phyloP scores from a whole-genome alignment of 768 basidiomycete species.

The Rhizopogon vesiculosus region DNA sequence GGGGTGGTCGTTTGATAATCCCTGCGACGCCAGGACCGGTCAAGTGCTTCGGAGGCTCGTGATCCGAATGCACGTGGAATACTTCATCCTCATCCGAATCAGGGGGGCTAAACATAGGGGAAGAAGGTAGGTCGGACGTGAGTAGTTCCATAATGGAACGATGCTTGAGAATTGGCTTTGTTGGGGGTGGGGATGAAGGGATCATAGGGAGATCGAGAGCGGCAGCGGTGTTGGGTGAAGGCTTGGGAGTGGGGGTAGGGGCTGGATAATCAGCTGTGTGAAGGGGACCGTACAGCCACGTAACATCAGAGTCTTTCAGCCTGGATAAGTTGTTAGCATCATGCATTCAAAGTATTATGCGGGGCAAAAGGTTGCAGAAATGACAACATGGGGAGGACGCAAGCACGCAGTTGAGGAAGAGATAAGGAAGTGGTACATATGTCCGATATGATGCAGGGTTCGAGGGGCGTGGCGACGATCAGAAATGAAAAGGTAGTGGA shows the following conservation, averaged over 20 bases:
- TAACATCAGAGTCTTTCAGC: slow-evolving; percentile 99
- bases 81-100: slow-evolving; percentile 48
- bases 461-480: slow-evolving; percentile 2
- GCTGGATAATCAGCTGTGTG: slow-evolving; percentile 90
- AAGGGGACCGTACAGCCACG: slow-evolving; percentile 96
- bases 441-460: neutral
- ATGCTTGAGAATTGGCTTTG: slow-evolving; percentile 94
- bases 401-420: neutral
- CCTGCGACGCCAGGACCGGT: neutral
- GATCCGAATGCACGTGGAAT: slow-evolving; percentile 14
- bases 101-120: slow-evolving; percentile 56
- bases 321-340: slow-evolving; percentile 37
- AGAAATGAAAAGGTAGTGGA: neutral
- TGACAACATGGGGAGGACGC: slow-evolving; percentile 5
- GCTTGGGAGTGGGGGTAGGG: slow-evolving; percentile 54
- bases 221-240: slow-evolving; percentile 32
- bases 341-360: no score
- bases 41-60: slow-evolving; percentile 7
- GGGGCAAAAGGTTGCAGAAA: neutral
- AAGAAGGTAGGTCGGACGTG: slow-evolving; percentile 61
- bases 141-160: slow-evolving; percentile 90
- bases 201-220: slow-evolving; percentile 31
- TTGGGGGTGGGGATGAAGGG: slow-evolving; percentile 28
- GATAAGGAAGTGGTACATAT: neutral
- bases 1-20: slow-evolving; percentile 40